Evolutionary conservation across 495 filamentous ascomycete genomes (phyloP), one percentile per base, ranked within the genome.

Genomic region (Choiromyces venosus): DNA sequence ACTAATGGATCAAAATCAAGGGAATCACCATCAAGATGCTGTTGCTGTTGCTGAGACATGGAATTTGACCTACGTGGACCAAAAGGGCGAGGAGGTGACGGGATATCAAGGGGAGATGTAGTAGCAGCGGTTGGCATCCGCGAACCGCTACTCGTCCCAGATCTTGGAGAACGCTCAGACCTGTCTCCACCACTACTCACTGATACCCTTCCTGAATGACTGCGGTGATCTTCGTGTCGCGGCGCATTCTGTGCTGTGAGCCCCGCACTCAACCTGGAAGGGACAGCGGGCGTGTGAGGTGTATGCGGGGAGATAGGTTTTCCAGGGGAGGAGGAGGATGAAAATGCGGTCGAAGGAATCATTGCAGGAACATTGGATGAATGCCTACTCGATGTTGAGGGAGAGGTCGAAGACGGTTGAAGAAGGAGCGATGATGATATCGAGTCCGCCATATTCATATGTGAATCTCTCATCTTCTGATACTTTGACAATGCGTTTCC

Each of bases 251-350:
- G 78, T 39, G 78, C 79, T 19, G 79, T 81, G 19, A 70, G 78
- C 36, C 73, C 75, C 75, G 93, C 93, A 81, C 92, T 96, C 65
- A 98, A 83, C n/a, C 94, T 88, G 29, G 93, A 97, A 42, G 94
- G 93, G 65, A 97, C 92, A 25, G 94, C 93, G 6, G 94, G 94
- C 7, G 93, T 97, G 78, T 97, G 94, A 12, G 94, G 94, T 0
- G 94, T 97, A 82, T 97, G 94, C 16, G 94, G 94, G 2, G 93
- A 96, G 66, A 96, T 86, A 1, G 94, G 93, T 76, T 97, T 98
- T 70, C 93, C 93, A 9, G 92, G 93, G 4, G 93, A 96, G 2
- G 94, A 94, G 6, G 92, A 91, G 0, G 90, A 89, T 16, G 93
- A 96, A 65, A 92, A 86, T n/a, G 91, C 92, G 25, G 91, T 91